Conservation (phyloP, 768 basidiomycete species). For the Cystobasidium onofrii region DNA sequence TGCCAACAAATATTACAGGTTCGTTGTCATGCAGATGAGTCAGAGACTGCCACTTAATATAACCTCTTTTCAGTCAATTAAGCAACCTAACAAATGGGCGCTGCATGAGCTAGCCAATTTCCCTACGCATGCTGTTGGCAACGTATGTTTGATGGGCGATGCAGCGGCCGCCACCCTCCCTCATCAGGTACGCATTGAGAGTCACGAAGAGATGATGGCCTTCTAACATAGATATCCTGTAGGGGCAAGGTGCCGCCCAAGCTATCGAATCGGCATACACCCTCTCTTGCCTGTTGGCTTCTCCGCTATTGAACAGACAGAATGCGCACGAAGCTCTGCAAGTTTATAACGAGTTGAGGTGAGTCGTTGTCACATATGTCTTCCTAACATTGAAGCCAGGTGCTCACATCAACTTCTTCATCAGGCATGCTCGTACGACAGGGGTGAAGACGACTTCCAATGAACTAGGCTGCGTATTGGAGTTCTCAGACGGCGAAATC, state of each 20-base stretch:
- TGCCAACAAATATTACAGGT: slow-evolving; percentile 13
- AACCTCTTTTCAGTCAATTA: not conserved
- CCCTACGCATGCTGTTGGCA: slow-evolving; percentile 10
- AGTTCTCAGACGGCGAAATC: slow-evolving; percentile 1
- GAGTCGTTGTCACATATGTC: not conserved
- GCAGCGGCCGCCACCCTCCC: slow-evolving; percentile 10
- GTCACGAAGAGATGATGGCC: not conserved
- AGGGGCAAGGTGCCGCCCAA: not conserved
- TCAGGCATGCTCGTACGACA: not conserved
- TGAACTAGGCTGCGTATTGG: not conserved
- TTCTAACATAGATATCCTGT: not conserved
- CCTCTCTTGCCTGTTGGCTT: not conserved
- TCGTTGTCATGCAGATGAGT: not conserved
- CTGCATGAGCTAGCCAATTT: slow-evolving; percentile 15
- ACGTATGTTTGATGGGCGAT: slow-evolving; percentile 16
- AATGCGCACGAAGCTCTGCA: slow-evolving; percentile 12
- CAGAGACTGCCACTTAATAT: not conserved
- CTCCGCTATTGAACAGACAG: not conserved
- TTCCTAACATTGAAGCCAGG: too few species aligned
- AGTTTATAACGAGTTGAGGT: slow-evolving; percentile 18
- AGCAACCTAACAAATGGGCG: slow-evolving; percentile 13
- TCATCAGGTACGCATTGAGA: not conserved
- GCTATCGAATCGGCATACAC: slow-evolving; percentile 24
- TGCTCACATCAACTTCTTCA: too few species aligned
- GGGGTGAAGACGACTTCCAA: slow-evolving; percentile 16